These are phyloP conservation scores for Ceratobasidium papillatum DNA, from an alignment of 1,284 basidiomycete genomes.

Conservation along the genomic window DNA sequence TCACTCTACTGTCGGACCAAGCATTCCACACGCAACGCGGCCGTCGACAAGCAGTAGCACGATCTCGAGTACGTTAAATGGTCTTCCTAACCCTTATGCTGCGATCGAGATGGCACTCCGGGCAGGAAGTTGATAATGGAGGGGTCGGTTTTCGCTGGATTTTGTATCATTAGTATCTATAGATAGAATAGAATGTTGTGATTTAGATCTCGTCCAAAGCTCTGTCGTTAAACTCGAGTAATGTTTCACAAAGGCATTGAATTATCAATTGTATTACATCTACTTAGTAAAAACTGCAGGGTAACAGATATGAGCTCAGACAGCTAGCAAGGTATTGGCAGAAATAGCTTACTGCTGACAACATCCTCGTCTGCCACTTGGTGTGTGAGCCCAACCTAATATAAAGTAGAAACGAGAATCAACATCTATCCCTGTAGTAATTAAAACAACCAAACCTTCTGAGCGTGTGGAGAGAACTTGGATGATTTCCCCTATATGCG, in stretches of 20 bases:
- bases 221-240: not conserved
- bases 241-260: not conserved
- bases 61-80: not conserved
- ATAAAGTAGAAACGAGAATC: slow-evolving; percentile 22
- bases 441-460: slow-evolving; percentile 70
- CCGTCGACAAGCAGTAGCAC: not conserved
- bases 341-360: slow-evolving; percentile 75
- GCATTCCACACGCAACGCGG: slow-evolving; percentile 21
- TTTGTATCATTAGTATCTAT: slow-evolving; percentile 10
- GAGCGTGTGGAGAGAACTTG: slow-evolving; percentile 90
- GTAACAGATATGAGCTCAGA: not conserved
- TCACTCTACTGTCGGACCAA: not conserved
- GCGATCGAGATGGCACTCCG: slow-evolving; percentile 29
- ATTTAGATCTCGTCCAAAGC: not conserved
- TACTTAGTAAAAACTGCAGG: slow-evolving; percentile 42
- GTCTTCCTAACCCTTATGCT: slow-evolving; percentile 19
- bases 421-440: slow-evolving; percentile 36
- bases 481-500: slow-evolving; percentile 80
- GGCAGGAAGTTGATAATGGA: not conserved
- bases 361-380: slow-evolving; percentile 94
- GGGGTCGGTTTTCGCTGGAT: not conserved
- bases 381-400: slow-evolving; percentile 76
- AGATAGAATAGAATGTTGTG: slow-evolving; percentile 15
- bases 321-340: not conserved
- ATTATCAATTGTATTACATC: not conserved